Evolutionary conservation across 768 basidiomycete species (phyloP), one percentile per base, ranked within the genome.

Genomic region (Daedaleopsis sinensis): DNA sequence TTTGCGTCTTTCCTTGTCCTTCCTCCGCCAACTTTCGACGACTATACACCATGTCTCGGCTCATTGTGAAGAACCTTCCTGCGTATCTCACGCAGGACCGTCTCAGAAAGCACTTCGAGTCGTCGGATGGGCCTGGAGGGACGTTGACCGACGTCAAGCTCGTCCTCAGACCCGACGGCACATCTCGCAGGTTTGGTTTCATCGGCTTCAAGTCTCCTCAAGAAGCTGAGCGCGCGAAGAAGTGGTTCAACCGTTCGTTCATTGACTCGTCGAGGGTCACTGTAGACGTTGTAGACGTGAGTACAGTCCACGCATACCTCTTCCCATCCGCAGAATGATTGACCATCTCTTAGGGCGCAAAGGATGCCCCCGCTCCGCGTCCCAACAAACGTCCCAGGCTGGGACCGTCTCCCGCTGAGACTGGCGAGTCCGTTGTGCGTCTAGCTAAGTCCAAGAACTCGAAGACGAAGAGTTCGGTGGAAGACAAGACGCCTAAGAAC

Each of bases 71-170:
- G 71, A 93, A 93, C 65, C 74, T 95, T 0, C 93, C 93, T 0
- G 69, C 82, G 0, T 88, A 88, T 69, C 77, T 89, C 21, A 88
- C 90, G 0, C 82, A 85, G 15, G 80, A 79, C 18, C 80, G 82
- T 18, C 83, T 94, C 16, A 80, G 83, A 51, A 82, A 83, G 55
- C 88, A 93, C 72, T 91, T 94, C 65, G 80, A 85, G 58, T 81
- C 84, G 61, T 79, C 78, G 37, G 81, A 78, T 24, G 82, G 83
- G 19, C 90, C 89, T 1, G 76, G 78, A 0, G 90, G 88, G 4
- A 84, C 81, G 1, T 81, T 97, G 49, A 99, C 97, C 5, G 97
- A 98, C 76, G 80, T 88, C 52, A 92, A 92, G 72, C 82, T 98
- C 53, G 85, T 93, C 4, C 80, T 80, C 27, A 91, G 92, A 73